Conservation (phyloP, 2,329 filamentous ascomycete species). For the Ramularia endophylla region DNA sequence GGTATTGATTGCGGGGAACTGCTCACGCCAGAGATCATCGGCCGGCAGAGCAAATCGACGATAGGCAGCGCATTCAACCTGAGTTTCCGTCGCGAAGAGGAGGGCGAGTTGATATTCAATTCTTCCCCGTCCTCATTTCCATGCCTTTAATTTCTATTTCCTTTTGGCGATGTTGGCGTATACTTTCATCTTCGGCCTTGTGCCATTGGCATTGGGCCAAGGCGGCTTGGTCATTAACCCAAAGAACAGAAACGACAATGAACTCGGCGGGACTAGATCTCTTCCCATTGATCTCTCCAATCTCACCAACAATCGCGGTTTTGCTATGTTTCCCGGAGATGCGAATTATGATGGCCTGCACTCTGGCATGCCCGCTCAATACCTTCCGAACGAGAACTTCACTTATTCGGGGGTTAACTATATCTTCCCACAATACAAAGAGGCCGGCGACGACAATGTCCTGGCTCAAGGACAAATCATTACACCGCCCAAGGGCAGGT, state of each 20-base stretch:
- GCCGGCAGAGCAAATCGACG: too few relatives aligned
- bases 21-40: too few relatives aligned
- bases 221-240: slow-evolving; percentile 27
- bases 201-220: slow-evolving; percentile 16
- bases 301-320: slow-evolving; percentile 33
- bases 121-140: slow-evolving; percentile 1
- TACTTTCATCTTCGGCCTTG: slow-evolving; percentile 8
- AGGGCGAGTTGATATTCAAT: too few relatives aligned
- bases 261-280: slow-evolving; percentile 16
- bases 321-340: slow-evolving; percentile 32
- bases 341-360: slow-evolving; percentile 33
- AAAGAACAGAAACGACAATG: slow-evolving; percentile 20
- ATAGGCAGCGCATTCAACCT: too few relatives aligned
- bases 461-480: slow-evolving; percentile 34
- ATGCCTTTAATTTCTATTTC: slow-evolving; percentile 2
- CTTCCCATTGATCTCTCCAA: slow-evolving; percentile 22
- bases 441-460: slow-evolving; percentile 34
- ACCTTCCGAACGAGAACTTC: slow-evolving; percentile 31
- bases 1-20: too few relatives aligned
- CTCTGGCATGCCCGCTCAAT: slow-evolving; percentile 34
- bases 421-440: slow-evolving; percentile 33
- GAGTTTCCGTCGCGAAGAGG: too few relatives aligned
- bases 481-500: slow-evolving; percentile 27
- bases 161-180: not conserved
- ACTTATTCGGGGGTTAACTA: slow-evolving; percentile 35